Evolutionary conservation across 2,329 filamentous ascomycete species (phyloP).

Genomic region (Penicillium sp.): DNA sequence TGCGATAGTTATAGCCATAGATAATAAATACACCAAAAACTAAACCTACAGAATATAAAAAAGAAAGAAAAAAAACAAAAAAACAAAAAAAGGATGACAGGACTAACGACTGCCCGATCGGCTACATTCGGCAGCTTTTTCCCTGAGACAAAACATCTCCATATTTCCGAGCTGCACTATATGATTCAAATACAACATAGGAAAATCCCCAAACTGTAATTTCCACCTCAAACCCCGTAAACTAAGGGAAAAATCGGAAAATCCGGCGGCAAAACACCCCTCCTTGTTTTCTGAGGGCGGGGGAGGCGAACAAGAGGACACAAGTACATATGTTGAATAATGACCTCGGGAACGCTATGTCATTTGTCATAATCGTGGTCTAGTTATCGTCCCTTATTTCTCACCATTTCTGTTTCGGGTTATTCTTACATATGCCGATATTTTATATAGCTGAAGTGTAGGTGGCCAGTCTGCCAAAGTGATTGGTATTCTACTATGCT

Average conservation of each 20-base stretch:
- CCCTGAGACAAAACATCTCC: neutral
- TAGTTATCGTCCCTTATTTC: neutral
- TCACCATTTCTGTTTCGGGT: neutral
- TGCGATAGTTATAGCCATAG: neutral
- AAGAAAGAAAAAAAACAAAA: neutral
- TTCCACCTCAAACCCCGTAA: neutral
- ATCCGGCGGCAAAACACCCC: neutral
- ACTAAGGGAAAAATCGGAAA: neutral
- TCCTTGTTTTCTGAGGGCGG: neutral
- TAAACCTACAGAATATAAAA: neutral
- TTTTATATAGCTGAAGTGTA: neutral
- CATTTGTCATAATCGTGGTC: neutral
- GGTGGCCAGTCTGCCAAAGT: neutral
- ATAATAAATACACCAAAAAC: neutral
- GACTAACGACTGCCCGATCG: conserved; percentile 8
- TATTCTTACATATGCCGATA: neutral
- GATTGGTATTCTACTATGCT: neutral
- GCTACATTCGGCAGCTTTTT: conserved; percentile 8
- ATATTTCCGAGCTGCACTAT: neutral
- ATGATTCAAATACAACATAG: neutral
- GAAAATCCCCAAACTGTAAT: neutral
- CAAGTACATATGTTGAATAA: neutral
- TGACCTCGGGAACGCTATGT: too few relatives aligned
- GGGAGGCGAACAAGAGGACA: conserved; percentile 6
- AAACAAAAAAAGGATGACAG: neutral